A percentile compares a stretch with the other conserved stretches of the same genome.
Conservation (phyloP, 176 grass and related monocot genomes). For the Triticum monococcum region DNA sequence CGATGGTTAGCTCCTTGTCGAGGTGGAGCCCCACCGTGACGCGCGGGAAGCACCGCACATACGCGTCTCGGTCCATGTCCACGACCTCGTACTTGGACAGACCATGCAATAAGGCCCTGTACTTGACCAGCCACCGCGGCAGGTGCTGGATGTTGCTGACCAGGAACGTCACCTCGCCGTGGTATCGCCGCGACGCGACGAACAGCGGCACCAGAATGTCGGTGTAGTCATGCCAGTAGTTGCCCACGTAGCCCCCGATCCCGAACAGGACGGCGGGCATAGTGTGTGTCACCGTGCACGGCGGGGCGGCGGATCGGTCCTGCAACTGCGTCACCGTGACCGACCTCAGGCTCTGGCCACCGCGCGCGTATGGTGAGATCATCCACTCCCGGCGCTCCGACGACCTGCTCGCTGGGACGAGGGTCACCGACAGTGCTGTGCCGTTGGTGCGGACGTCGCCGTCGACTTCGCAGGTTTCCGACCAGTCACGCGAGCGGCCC, state of each 20-base stretch:
- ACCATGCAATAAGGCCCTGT: constrained; percentile 7
- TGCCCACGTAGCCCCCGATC: constrained; percentile 47
- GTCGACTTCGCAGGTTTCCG: background rate
- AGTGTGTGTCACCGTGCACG: constrained; percentile 39
- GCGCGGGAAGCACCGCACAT: constrained; percentile 50
- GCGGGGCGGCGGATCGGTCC: background rate
- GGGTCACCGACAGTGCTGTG: background rate
- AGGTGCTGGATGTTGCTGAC: constrained; percentile 28
- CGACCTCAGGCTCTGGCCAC: constrained; percentile 4
- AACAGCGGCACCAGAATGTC: constrained; percentile 62
- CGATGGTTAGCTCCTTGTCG: constrained; percentile 50
- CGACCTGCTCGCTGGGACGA: background rate
- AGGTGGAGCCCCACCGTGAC: constrained; percentile 41
- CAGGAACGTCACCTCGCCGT: constrained; percentile 53
- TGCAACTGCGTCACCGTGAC: constrained; percentile 36
- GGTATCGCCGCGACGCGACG: constrained; percentile 33
- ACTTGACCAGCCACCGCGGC: constrained; percentile 49
- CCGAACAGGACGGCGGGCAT: constrained; percentile 54
- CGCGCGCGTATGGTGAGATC: constrained; percentile 52
- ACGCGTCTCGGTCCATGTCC: constrained; percentile 39
- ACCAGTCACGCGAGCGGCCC: background rate
- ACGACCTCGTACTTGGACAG: constrained; percentile 46
- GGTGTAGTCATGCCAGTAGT: constrained; percentile 55
- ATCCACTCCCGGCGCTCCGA: constrained; percentile 13
- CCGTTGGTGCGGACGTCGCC: background rate